phyloP scores from a whole-genome alignment of 1,284 basidiomycete species.

The Puccinia triticina region DNA sequence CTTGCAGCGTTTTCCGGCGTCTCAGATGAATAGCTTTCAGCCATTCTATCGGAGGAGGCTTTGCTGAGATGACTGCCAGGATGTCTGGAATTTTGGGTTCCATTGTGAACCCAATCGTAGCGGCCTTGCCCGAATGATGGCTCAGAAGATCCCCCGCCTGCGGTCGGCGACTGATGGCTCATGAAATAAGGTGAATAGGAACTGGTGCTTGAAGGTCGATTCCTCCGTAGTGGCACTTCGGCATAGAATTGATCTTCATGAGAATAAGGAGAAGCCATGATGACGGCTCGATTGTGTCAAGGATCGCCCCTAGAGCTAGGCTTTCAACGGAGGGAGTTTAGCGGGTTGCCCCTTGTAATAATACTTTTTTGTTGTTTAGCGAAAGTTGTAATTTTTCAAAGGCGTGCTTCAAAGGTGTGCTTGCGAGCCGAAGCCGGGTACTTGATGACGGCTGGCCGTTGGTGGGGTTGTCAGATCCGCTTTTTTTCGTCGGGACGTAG shows the following conservation, averaged over 20 bases:
- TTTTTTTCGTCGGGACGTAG: neutral
- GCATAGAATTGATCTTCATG: conserved; percentile 36
- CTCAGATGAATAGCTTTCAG: conserved; percentile 5
- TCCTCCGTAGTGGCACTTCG: conserved; percentile 27
- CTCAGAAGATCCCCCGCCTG: neutral
- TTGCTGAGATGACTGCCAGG: neutral
- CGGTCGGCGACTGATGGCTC: conserved; percentile 19
- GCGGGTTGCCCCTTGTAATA: neutral
- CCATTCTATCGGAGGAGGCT: neutral
- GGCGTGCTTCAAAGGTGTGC: neutral
- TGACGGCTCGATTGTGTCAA: neutral
- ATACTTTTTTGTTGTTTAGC: neutral
- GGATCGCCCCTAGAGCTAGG: too few species aligned
- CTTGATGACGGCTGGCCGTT: neutral
- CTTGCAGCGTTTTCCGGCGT: conserved; percentile 11
- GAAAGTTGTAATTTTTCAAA: neutral
- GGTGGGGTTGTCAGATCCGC: neutral
- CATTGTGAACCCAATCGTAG: conserved; percentile 39
- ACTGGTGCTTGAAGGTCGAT: conserved; percentile 25
- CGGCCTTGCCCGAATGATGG: conserved; percentile 32
- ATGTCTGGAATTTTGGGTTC: neutral
- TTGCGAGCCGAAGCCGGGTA: neutral
- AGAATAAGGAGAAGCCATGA: conserved; percentile 13
- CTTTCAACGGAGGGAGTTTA: neutral
- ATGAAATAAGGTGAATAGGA: conserved; percentile 37